Base-by-base conservation (phyloP, 768 basidiomycete genomes). In the Hortiboletus flavorubellus region DNA sequence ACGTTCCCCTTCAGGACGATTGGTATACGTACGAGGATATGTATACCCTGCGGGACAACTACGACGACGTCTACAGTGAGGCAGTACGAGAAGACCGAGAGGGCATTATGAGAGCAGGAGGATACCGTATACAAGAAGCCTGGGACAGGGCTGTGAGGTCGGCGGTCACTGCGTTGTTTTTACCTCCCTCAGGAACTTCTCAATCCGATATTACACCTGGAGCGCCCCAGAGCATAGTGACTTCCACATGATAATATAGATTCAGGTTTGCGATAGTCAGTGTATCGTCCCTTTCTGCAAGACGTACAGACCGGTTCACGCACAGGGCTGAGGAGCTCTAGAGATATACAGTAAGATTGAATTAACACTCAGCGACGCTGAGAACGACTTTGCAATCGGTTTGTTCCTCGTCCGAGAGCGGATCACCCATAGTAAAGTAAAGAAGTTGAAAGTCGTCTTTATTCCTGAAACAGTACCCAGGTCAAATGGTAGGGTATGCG, bases 81-180 rank as follows among this genome's bases (percentile, higher is more conserved):
- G 86, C 86, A 14, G 86, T 92, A 18, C 75, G 87, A 61, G 80
- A 81, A 62, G 90, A 92, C 65, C 72, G 82, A 53, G 89, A 89
- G 57, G 88, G 87, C 14, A 84, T 87, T 60, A 89, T 88, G 86
- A 77, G 86, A 41, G 91, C 84, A 21, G 93, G 91, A 9, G 93
- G 93, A 9, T 95, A 92, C 67, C 77, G 74, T 58, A 76, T 91
- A 5, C 84, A 89, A 57, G 89, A 94, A 67, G 90, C 87, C 42
- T 94, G 92, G 92, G 87, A 88, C 62, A 78, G 92, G 51, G 91
- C 90, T 12, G 67, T 95, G 53, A 75, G 87, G 54, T 82, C 70
- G 59, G 86, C 89, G 6, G 85, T 93, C 23, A 84, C 85, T 37
- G 89, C 82, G 1, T 68, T 94, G 57, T 89, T 90, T 57, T 64